Evolutionary conservation across 2,329 filamentous ascomycete genomes (phyloP).

Genomic region (Xylariaceae sp.): DNA sequence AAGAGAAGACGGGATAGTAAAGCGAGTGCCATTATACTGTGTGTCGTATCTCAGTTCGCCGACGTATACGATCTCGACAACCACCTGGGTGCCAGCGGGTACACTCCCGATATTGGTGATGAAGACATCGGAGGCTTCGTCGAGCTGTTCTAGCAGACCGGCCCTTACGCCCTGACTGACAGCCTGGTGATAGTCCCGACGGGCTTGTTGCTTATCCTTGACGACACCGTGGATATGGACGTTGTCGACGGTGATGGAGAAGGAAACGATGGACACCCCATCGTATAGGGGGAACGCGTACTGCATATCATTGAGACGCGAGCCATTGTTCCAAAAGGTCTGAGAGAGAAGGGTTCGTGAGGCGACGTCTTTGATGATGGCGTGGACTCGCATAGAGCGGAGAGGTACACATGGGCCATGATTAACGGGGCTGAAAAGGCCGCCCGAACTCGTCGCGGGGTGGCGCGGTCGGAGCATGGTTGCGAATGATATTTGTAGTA

Average conservation of each 20-base stretch:
- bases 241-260: conserved; percentile 9
- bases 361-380: conserved; percentile 13
- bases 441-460: too few species aligned
- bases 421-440: too few species aligned
- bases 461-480: background rate
- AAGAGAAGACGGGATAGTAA: conserved; percentile 17
- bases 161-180: conserved; percentile 3
- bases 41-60: conserved; percentile 15
- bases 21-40: conserved; percentile 11
- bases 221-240: conserved; percentile 9
- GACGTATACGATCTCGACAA: conserved; percentile 14
- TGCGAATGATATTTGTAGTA: background rate
- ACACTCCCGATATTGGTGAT: conserved; percentile 12
- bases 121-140: conserved; percentile 15
- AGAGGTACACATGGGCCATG: background rate
- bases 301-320: conserved; percentile 2
- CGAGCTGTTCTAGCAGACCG: conserved; percentile 14
- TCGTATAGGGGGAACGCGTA: conserved; percentile 19
- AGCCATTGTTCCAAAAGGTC: conserved; percentile 10
- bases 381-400: background rate
- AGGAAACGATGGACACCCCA: conserved; percentile 16
- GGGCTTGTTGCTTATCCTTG: conserved; percentile 16
- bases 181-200: conserved; percentile 10
- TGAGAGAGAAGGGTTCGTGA: conserved; percentile 15
- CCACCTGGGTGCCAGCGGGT: conserved; percentile 2